Conservation (phyloP, 2,329 filamentous ascomycete species). For the Verticillium nubilum region DNA sequence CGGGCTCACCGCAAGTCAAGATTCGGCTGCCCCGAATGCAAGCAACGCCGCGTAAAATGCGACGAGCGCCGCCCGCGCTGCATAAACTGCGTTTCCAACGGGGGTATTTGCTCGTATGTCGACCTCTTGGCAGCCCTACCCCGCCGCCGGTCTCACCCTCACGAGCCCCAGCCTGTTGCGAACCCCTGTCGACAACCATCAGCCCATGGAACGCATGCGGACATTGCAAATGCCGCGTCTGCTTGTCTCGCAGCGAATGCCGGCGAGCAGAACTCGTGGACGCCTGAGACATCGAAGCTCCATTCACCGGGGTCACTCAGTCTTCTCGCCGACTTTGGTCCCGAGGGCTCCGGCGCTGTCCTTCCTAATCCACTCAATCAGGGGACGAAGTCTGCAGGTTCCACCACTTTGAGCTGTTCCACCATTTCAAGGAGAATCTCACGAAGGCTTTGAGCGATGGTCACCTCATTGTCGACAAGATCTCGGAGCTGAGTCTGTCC, state of each 20-base stretch:
- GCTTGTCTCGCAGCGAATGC: background rate
- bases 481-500: background rate
- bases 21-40: constrained; percentile 33
- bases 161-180: background rate
- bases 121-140: background rate
- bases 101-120: constrained; percentile 27
- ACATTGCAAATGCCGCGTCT: background rate
- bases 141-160: background rate
- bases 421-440: constrained; percentile 4
- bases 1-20: constrained; percentile 29
- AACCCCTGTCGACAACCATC: background rate
- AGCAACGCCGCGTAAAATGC: constrained; percentile 35
- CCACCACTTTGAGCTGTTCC: constrained; percentile 3
- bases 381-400: background rate
- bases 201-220: background rate
- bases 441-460: background rate
- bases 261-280: background rate
- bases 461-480: background rate
- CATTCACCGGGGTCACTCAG: background rate
- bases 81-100: constrained; percentile 31
- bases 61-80: constrained; percentile 34
- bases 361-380: background rate
- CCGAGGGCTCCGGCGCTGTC: background rate
- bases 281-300: background rate
- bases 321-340: background rate